These are phyloP conservation scores for Phytophthora nicotianae DNA, from an alignment of 352 stramenopile genomes.

Conservation along the genomic window DNA sequence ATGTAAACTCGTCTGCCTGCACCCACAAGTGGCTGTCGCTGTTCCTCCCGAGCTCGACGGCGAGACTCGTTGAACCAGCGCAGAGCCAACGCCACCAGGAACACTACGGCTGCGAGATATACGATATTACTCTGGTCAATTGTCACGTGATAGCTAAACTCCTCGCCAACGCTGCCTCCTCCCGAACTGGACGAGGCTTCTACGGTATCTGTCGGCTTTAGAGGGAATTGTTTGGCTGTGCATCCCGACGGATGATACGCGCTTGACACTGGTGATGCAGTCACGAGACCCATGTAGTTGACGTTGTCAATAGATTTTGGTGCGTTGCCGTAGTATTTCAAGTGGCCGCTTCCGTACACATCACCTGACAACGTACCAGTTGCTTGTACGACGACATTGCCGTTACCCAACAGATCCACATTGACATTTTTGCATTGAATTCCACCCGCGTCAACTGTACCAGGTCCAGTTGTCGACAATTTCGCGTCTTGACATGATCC, in stretches of 20 bases:
- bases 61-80: constrained; percentile 36
- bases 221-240: constrained; percentile 3
- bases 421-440: constrained; percentile 26
- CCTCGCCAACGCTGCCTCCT: neutral
- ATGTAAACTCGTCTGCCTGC: constrained; percentile 17
- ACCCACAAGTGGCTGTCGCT: constrained; percentile 21
- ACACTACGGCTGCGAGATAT: constrained; percentile 15
- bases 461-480: constrained; percentile 17
- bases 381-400: constrained; percentile 32
- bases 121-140: constrained; percentile 19
- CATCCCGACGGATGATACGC: constrained; percentile 22
- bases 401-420: constrained; percentile 27
- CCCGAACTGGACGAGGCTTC: neutral
- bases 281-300: constrained; percentile 28
- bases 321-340: constrained; percentile 14
- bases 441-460: constrained; percentile 23
- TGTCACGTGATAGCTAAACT: constrained; percentile 6
- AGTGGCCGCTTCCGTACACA: constrained; percentile 26
- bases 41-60: constrained; percentile 22
- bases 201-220: neutral
- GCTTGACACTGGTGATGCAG: constrained; percentile 1
- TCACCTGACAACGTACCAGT: constrained; percentile 25
- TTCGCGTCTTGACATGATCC: constrained; percentile 19
- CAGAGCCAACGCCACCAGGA: constrained; percentile 23
- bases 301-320: constrained; percentile 28